Percentiles rank a stretch among this genome's conserved stretches.
Conservation (phyloP, 345 rosid species). For the Brassica cretica region DNA sequence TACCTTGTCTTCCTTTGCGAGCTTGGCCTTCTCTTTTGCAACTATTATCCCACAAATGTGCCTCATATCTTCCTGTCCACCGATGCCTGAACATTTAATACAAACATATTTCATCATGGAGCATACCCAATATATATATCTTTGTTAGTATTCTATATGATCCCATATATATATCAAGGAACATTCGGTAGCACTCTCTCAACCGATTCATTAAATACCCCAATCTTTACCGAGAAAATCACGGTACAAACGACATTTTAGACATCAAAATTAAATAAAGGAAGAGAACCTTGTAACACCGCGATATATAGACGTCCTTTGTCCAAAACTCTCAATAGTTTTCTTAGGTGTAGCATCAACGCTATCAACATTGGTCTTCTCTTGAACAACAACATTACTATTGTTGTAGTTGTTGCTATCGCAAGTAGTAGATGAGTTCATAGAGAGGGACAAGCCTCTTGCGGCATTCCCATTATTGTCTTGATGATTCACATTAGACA, state of each 20-base stretch:
- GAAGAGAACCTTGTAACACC: constrained; percentile 80
- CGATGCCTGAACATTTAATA: constrained; percentile 54
- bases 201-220: neutral
- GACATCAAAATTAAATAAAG: neutral
- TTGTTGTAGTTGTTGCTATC: constrained; percentile 24
- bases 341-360: constrained; percentile 58
- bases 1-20: constrained; percentile 87
- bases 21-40: constrained; percentile 90
- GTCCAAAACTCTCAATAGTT: constrained; percentile 80
- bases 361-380: constrained; percentile 30
- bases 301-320: constrained; percentile 89
- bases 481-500: constrained; percentile 33
- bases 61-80: constrained; percentile 92
- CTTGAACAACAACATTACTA: constrained; percentile 33
- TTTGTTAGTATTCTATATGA: neutral
- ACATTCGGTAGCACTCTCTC: neutral
- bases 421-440: constrained; percentile 46
- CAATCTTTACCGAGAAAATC: neutral
- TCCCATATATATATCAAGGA: neutral
- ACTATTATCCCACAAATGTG: constrained; percentile 85
- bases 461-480: constrained; percentile 38
- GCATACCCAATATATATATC: neutral
- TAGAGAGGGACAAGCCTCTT: constrained; percentile 64
- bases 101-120: neutral
- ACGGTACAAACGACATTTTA: neutral